These are phyloP conservation scores for Blechomonas ayalai DNA, from an alignment of 208 protist genomes.

Conservation along the genomic window DNA sequence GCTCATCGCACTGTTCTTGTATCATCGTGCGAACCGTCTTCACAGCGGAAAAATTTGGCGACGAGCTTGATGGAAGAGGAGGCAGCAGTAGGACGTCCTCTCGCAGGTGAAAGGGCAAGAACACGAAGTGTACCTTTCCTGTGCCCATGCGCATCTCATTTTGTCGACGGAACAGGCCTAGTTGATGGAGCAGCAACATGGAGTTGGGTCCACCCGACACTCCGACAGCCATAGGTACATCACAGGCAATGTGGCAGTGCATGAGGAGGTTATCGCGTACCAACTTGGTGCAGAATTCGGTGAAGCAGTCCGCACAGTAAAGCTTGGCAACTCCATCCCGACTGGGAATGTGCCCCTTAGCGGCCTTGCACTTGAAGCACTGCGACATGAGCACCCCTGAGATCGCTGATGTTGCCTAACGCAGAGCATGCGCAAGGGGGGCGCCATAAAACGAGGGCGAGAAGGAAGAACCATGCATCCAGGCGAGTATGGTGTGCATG, in stretches of 20 bases:
- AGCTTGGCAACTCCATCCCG: slow-evolving; percentile 54
- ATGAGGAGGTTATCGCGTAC: slow-evolving; percentile 48
- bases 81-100: slow-evolving; percentile 59
- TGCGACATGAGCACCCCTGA: no score
- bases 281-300: slow-evolving; percentile 36
- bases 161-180: slow-evolving; percentile 37
- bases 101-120: slow-evolving; percentile 61
- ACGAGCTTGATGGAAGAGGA: slow-evolving; percentile 1
- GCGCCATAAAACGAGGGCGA: no score
- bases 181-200: slow-evolving; percentile 55
- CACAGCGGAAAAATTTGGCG: background rate
- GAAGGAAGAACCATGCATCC: no score
- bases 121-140: slow-evolving; percentile 13
- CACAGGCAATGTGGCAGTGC: slow-evolving; percentile 45
- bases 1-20: slow-evolving; percentile 26
- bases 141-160: slow-evolving; percentile 11
- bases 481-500: no score
- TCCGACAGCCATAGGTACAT: slow-evolving; percentile 55
- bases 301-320: slow-evolving; percentile 75
- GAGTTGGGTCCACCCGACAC: slow-evolving; percentile 70
- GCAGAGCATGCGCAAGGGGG: no score
- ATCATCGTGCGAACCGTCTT: slow-evolving; percentile 15
- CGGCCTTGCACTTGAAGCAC: slow-evolving; percentile 75
- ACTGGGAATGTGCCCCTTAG: slow-evolving; percentile 28
- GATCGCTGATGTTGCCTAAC: no score